These are phyloP conservation scores for Metschnikowia arizonensis DNA, from an alignment of 805 yeast species.

Conservation along the genomic window DNA sequence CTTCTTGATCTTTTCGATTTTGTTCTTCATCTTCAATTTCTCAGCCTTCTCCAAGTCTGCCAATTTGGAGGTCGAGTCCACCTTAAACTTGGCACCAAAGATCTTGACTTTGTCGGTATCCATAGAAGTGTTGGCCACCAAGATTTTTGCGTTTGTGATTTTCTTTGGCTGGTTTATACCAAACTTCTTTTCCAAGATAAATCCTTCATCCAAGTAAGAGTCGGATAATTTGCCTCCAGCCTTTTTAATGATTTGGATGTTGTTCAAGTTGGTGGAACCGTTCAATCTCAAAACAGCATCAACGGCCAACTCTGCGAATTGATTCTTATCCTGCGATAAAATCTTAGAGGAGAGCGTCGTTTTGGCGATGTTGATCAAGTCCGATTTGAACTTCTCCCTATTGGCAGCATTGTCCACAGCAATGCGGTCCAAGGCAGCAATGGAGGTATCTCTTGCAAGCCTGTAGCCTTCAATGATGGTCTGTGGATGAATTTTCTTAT, in stretches of 20 bases:
- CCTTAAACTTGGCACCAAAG: conserved; percentile 96
- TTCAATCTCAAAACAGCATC: conserved; percentile 87
- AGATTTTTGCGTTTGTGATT: conserved; percentile 75
- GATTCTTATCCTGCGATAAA: conserved; percentile 88
- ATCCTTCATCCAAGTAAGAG: conserved; percentile 94
- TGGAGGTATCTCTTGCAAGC: conserved; percentile 81
- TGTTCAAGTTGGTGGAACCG: conserved; percentile 83
- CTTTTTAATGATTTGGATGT: conserved; percentile 89
- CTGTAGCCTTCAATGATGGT: conserved; percentile 95
- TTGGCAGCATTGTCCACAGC: conserved; percentile 72
- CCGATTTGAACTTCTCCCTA: conserved; percentile 60
- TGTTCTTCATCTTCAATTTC: conserved; percentile 84
- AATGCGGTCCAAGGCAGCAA: conserved; percentile 67
- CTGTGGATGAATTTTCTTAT: conserved; percentile 94
- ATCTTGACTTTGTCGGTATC: conserved; percentile 97
- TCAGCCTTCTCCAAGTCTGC: conserved; percentile 95
- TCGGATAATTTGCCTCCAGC: conserved; percentile 90
- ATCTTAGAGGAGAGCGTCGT: conserved; percentile 93
- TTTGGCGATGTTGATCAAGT: conserved; percentile 80
- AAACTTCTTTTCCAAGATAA: conserved; percentile 83
- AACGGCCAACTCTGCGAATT: conserved; percentile 86
- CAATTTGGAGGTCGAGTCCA: conserved; percentile 88
- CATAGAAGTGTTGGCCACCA: conserved; percentile 92
- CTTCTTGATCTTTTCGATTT: conserved; percentile 83
- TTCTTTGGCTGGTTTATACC: conserved; percentile 93